A percentile compares a stretch with the other conserved stretches of the same genome.
Conservation (phyloP, 495 filamentous ascomycete species). For the Aspergillus baeticus region DNA sequence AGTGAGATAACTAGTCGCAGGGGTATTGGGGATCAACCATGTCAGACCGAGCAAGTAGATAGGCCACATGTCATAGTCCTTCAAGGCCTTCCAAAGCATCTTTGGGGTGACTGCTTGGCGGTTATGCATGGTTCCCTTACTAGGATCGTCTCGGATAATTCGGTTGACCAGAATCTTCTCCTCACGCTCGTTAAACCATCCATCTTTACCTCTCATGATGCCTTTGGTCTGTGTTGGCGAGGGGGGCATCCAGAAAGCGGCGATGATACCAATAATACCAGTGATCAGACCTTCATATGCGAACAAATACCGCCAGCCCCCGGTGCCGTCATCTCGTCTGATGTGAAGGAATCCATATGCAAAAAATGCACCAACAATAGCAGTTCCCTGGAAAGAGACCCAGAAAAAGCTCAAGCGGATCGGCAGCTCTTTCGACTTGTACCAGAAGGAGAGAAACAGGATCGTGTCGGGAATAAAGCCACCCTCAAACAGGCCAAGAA, state of each 20-base stretch:
- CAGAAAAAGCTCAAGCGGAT: constrained; percentile 68
- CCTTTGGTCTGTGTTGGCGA: constrained; percentile 70
- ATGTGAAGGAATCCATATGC: constrained; percentile 74
- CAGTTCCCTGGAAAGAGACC: constrained; percentile 64
- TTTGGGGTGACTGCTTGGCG: constrained; percentile 59
- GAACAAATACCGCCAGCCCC: constrained; percentile 76
- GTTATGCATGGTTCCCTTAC: constrained; percentile 61
- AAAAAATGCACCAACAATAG: constrained; percentile 66
- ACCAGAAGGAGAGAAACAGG: constrained; percentile 77
- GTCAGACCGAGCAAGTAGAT: constrained; percentile 63
- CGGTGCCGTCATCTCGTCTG: constrained; percentile 51
- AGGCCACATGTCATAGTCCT: constrained; percentile 72
- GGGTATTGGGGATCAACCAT: constrained; percentile 53
- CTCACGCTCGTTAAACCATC: constrained; percentile 69
- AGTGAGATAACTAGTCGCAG: constrained; percentile 59
- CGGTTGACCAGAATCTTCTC: constrained; percentile 72
- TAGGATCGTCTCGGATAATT: constrained; percentile 71
- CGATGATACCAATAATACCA: constrained; percentile 60
- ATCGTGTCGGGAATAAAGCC: constrained; percentile 61
- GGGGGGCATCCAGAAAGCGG: constrained; percentile 67
- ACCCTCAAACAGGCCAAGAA: constrained; percentile 75
- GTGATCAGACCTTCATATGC: constrained; percentile 55
- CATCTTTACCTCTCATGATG: constrained; percentile 66
- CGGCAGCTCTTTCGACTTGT: constrained; percentile 66
- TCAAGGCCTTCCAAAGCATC: constrained; percentile 56